phyloP scores from a whole-genome alignment of 108 stramenopile genomes.

The Seminavis robusta region DNA sequence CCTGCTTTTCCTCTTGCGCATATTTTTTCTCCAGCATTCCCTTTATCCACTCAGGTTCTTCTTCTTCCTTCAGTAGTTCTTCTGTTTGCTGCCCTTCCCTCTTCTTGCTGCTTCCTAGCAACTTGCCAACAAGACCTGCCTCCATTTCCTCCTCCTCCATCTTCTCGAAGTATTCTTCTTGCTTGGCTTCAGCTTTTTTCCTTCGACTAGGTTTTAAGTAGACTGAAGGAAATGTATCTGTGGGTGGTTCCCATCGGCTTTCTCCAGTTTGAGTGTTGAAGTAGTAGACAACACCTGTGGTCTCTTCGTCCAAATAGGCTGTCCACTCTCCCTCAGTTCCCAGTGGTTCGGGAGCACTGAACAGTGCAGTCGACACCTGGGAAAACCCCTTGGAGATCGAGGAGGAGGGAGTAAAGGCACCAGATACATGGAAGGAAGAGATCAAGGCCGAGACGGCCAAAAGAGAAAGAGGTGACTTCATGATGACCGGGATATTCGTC shows the following conservation, averaged over 20 bases:
- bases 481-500: no score
- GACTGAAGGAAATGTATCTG: constrained; percentile 58
- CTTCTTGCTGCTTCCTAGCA: neutral
- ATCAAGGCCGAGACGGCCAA: no score
- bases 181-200: constrained; percentile 10
- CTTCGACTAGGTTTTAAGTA: neutral
- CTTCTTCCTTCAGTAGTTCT: neutral
- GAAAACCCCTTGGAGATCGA: no score
- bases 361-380: no score
- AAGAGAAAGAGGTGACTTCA: no score
- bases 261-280: constrained; percentile 77
- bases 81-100: no score
- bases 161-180: constrained; percentile 12
- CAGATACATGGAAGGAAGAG: no score
- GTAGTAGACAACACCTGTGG: constrained; percentile 71
- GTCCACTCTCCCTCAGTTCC: constrained; percentile 70
- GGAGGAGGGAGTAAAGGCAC: no score
- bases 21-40: no score
- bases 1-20: no score
- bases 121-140: neutral
- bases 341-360: constrained; percentile 38
- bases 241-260: constrained; percentile 73
- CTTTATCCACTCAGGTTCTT: constrained; percentile 1
- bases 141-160: neutral
- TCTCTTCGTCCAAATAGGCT: constrained; percentile 72